Conservation (phyloP, 2,329 filamentous ascomycete species). For the Dendryphion nanum region DNA sequence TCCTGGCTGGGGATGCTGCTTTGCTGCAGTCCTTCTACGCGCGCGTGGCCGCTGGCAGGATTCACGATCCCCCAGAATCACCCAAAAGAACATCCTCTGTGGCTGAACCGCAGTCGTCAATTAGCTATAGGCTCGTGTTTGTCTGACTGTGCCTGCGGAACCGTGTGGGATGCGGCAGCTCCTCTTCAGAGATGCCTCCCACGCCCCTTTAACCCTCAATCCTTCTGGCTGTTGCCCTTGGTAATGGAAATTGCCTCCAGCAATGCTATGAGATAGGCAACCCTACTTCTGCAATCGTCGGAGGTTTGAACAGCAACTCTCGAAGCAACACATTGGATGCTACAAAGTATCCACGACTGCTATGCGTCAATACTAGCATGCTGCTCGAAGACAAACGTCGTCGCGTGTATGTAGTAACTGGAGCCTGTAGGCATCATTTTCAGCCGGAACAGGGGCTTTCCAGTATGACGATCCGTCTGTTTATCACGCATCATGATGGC, state of each 20-base stretch:
- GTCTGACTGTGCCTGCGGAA: slow-evolving; percentile 25
- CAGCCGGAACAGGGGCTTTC: slow-evolving; percentile 26
- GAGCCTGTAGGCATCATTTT: slow-evolving; percentile 15
- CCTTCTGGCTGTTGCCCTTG: slow-evolving; percentile 9
- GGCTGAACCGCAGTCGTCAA: slow-evolving; percentile 8
- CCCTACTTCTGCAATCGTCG: no score
- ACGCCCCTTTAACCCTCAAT: slow-evolving; percentile 12
- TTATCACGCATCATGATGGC: slow-evolving; percentile 20
- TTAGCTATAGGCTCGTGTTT: slow-evolving; percentile 9
- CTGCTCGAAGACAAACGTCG: slow-evolving; percentile 14
- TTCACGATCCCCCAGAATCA: slow-evolving; percentile 8
- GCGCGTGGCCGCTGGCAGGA: slow-evolving; percentile 10
- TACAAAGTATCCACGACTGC: no score
- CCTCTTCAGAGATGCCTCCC: slow-evolving; percentile 13
- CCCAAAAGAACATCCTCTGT: no score
- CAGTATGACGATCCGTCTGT: slow-evolving; percentile 25
- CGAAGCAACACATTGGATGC: no score
- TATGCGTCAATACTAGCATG: slow-evolving; percentile 25
- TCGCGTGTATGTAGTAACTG: slow-evolving; percentile 20
- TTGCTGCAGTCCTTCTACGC: not conserved
- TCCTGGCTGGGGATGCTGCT: no score
- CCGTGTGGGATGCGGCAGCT: slow-evolving; percentile 11
- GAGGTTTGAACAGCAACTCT: no score
- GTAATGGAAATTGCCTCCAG: slow-evolving; percentile 15
- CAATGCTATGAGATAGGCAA: no score